These are phyloP conservation scores for Darksidea phi DNA, from an alignment of 495 filamentous ascomycete species.

Conservation along the genomic window DNA sequence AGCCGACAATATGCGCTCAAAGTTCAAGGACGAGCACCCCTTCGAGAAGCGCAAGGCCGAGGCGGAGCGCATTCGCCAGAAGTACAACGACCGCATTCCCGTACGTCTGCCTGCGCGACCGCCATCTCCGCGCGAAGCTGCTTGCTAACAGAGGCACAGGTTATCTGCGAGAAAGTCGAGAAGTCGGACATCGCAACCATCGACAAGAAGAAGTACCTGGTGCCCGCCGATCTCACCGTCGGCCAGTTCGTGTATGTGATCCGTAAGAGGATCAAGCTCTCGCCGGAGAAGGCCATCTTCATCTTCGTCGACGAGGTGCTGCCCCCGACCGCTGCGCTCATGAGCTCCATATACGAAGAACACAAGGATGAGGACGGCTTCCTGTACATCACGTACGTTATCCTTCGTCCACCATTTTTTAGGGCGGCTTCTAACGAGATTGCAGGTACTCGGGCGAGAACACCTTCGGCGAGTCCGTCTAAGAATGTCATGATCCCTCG, in stretches of 20 bases:
- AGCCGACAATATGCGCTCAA: slow-evolving; percentile 75
- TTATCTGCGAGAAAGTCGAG: slow-evolving; percentile 99
- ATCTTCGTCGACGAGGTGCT: slow-evolving; percentile 99
- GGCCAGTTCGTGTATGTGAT: slow-evolving; percentile 99
- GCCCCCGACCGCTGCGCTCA: slow-evolving; percentile 92
- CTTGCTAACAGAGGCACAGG: slow-evolving; percentile 53
- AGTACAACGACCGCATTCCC: slow-evolving; percentile 97
- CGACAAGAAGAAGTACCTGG: slow-evolving; percentile 99
- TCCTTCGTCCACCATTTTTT: slow-evolving; percentile 25
- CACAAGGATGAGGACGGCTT: slow-evolving; percentile 74
- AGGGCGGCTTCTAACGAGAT: slow-evolving; percentile 27
- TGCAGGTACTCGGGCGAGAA: slow-evolving; percentile 98
- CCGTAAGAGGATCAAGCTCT: slow-evolving; percentile 99
- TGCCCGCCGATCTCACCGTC: slow-evolving; percentile 95
- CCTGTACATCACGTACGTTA: slow-evolving; percentile 66
- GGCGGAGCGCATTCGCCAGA: slow-evolving; percentile 97
- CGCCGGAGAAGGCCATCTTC: slow-evolving; percentile 99
- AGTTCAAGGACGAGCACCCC: slow-evolving; percentile 99
- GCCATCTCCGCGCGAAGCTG: slow-evolving; percentile 10
- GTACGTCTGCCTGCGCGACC: slow-evolving; percentile 57
- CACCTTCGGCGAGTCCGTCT: slow-evolving; percentile 72
- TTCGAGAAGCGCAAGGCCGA: slow-evolving; percentile 99
- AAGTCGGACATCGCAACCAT: slow-evolving; percentile 99
- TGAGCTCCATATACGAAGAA: slow-evolving; percentile 99
- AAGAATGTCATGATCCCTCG: not conserved